Percentiles rank a stretch among this genome's conserved stretches.
Evolutionary conservation across 192 early-diverging fungal genomes (phyloP).

Genomic region (Coemansia sp.): DNA sequence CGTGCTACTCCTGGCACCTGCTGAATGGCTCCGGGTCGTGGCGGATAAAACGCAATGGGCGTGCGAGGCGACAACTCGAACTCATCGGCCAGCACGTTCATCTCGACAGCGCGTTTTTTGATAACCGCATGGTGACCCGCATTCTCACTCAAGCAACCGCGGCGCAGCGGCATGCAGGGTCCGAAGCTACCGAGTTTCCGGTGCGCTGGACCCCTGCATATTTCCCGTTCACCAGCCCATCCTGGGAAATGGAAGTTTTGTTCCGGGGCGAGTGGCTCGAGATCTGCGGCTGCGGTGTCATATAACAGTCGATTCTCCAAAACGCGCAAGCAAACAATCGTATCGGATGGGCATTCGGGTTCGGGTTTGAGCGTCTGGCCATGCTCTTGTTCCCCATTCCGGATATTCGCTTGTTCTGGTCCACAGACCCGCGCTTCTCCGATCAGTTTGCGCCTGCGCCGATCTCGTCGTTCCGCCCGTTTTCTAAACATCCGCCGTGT

Average conservation of each 20-base stretch:
- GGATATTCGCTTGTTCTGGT: conserved; percentile 97
- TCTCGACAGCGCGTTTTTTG: conserved; percentile 68
- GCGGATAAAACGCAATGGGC: conserved; percentile 43
- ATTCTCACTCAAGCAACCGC: conserved; percentile 60
- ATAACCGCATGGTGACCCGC: conserved; percentile 71
- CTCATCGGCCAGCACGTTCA: conserved; percentile 75
- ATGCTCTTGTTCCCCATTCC: conserved; percentile 95
- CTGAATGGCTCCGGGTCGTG: conserved; percentile 34
- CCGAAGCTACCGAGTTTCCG: conserved; percentile 56
- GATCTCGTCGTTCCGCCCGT: conserved; percentile 78
- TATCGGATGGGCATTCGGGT: conserved; percentile 98
- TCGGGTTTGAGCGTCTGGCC: conserved; percentile 92
- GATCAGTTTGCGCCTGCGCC: conserved; percentile 72
- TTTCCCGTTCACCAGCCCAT: conserved; percentile 95
- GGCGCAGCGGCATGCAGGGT: conserved; percentile 12
- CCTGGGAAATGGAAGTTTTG: conserved; percentile 95
- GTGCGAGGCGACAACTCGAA: conserved; percentile 53
- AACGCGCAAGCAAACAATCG: conserved; percentile 65
- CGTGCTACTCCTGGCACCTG: conserved; percentile 43
- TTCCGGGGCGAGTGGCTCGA: conserved; percentile 95
- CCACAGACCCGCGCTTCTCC: conserved; percentile 79
- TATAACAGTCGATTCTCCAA: conserved; percentile 80
- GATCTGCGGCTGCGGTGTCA: conserved; percentile 90
- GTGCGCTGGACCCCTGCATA: conserved; percentile 93
- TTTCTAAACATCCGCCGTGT: conserved; percentile 70